Evolutionary conservation across 345 rosid genomes (phyloP).

Genomic region (Arabis alpina): DNA sequence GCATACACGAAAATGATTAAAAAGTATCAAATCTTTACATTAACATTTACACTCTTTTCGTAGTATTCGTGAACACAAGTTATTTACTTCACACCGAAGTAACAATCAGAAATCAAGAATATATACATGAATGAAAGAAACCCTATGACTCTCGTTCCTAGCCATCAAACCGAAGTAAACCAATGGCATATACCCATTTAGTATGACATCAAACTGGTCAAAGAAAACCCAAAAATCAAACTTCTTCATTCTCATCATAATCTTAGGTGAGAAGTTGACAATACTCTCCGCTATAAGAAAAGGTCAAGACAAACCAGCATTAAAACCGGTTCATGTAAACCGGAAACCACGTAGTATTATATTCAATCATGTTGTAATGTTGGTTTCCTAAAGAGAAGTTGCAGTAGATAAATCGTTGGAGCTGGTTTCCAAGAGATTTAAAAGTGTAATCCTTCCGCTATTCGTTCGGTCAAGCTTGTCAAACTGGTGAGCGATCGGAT

Average conservation of each 20-base stretch:
- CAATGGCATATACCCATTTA: slow-evolving; percentile 9
- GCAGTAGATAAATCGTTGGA: slow-evolving; percentile 17
- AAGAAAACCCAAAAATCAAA: background rate
- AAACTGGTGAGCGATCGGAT: slow-evolving; percentile 60
- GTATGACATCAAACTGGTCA: slow-evolving; percentile 5
- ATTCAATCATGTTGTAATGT: slow-evolving; percentile 13
- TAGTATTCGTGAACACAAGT: background rate
- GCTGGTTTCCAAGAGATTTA: slow-evolving; percentile 61
- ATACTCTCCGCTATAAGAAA: background rate
- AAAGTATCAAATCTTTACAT: background rate
- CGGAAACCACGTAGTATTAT: background rate
- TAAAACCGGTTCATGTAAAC: background rate
- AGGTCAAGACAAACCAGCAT: background rate
- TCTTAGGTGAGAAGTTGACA: slow-evolving; percentile 4
- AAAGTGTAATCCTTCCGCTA: slow-evolving; percentile 79
- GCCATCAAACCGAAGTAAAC: slow-evolving; percentile 1
- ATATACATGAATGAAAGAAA: background rate
- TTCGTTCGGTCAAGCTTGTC: slow-evolving; percentile 72
- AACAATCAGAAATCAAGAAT: slow-evolving; percentile 3
- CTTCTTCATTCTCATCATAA: slow-evolving; percentile 7
- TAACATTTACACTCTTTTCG: background rate
- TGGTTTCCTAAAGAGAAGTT: slow-evolving; percentile 22
- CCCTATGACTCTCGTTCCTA: slow-evolving; percentile 1
- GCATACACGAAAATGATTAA: background rate
- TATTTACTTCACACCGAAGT: background rate